These are phyloP conservation scores for Kondoa subrosea DNA, from an alignment of 768 basidiomycete species.

Conservation along the genomic window DNA sequence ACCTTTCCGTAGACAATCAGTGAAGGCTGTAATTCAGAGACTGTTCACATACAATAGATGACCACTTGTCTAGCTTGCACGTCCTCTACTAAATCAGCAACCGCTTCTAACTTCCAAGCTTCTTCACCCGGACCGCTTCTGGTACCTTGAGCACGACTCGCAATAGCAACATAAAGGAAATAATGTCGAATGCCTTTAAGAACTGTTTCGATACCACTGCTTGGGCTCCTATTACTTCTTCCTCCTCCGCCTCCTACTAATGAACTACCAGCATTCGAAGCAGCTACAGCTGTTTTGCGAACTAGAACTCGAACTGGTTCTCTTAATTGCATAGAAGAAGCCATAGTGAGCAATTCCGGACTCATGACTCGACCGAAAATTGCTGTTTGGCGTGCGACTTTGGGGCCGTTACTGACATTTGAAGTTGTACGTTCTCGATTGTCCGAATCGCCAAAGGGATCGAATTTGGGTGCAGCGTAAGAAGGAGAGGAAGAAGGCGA, in stretches of 20 bases:
- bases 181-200: slow-evolving; percentile 72
- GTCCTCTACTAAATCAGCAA: slow-evolving; percentile 78
- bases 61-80: slow-evolving; percentile 38
- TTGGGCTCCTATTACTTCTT: too few relatives aligned
- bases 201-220: slow-evolving; percentile 3
- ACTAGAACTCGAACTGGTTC: slow-evolving; percentile 98
- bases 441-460: slow-evolving; percentile 22
- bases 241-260: slow-evolving; percentile 38
- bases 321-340: slow-evolving; percentile 74
- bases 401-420: slow-evolving; percentile 38
- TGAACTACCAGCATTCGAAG: too few relatives aligned
- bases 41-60: slow-evolving; percentile 24
- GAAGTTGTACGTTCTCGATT: slow-evolving; percentile 21
- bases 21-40: too few relatives aligned
- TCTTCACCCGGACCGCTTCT: slow-evolving; percentile 44
- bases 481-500: slow-evolving; percentile 37
- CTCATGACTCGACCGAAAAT: slow-evolving; percentile 53
- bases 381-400: slow-evolving; percentile 52
- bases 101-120: slow-evolving; percentile 86
- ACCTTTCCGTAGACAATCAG: too few relatives aligned
- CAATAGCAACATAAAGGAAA: slow-evolving; percentile 77
- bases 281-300: slow-evolving; percentile 38
- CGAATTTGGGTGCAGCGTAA: slow-evolving; percentile 29
- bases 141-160: slow-evolving; percentile 28
- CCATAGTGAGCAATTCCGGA: slow-evolving; percentile 91